phyloP scores from a whole-genome alignment of 805 yeast species.

The Candida ulmi region DNA sequence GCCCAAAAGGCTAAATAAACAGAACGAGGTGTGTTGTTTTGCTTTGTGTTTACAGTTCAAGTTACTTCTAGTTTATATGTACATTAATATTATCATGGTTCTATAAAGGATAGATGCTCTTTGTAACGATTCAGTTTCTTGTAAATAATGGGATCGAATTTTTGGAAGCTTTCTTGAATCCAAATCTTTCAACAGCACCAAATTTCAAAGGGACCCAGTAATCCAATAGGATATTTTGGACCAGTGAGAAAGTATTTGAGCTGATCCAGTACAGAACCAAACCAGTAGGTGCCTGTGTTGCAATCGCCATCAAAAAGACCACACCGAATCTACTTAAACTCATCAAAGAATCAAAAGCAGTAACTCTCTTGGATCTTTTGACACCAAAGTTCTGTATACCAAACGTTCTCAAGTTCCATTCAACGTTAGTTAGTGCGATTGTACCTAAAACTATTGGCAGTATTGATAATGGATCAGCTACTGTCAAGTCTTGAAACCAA shows the following conservation, averaged over 20 bases:
- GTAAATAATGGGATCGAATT: conserved; percentile 8
- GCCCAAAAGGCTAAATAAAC: conserved; percentile 14
- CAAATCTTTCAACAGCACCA: background rate
- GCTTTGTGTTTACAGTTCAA: background rate
- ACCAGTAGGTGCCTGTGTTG: conserved; percentile 84
- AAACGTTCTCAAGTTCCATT: conserved; percentile 71
- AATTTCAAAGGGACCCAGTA: conserved; percentile 22
- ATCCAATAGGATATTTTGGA: conserved; percentile 72
- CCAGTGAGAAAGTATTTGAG: conserved; percentile 69
- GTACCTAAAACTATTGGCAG: conserved; percentile 72
- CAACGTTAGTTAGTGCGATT: conserved; percentile 69
- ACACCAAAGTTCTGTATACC: conserved; percentile 33
- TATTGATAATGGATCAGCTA: conserved; percentile 54
- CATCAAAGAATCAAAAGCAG: conserved; percentile 57
- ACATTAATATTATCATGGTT: background rate
- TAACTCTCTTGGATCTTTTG: conserved; percentile 42
- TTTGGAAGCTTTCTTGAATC: conserved; percentile 3
- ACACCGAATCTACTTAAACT: conserved; percentile 71
- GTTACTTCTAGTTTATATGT: background rate
- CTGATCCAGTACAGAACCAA: conserved; percentile 86
- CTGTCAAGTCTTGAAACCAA: conserved; percentile 58
- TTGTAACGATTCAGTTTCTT: conserved; percentile 1
- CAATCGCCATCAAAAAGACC: conserved; percentile 73
- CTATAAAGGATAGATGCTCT: background rate
- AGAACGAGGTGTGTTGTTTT: background rate